phyloP scores from a whole-genome alignment of 495 filamentous ascomycete genomes.

The Tetracladium setigerum region DNA sequence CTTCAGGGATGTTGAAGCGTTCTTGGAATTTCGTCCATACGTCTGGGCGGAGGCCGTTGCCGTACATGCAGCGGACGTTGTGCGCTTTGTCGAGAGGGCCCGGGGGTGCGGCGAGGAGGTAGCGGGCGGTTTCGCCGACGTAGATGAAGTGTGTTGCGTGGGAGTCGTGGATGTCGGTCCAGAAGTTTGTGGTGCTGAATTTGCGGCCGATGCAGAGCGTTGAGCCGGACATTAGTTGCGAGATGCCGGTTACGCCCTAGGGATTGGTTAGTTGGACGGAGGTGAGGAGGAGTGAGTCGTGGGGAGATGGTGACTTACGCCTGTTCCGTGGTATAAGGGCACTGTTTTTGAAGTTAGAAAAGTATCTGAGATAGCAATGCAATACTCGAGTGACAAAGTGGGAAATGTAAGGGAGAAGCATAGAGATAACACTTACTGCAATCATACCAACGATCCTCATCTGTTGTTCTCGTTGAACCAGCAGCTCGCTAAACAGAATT shows the following conservation, averaged over 20 bases:
- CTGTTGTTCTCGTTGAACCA: constrained; percentile 35
- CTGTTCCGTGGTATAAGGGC: constrained; percentile 78
- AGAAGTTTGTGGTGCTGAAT: constrained; percentile 67
- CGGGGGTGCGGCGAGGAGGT: constrained; percentile 62
- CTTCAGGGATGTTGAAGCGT: constrained; percentile 50
- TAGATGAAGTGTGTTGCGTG: constrained; percentile 66
- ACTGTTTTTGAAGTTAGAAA: constrained; percentile 21
- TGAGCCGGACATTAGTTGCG: constrained; percentile 46
- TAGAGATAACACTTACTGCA: constrained; percentile 33
- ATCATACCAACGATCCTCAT: constrained; percentile 59
- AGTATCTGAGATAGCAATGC: too few relatives aligned
- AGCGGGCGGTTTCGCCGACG: constrained; percentile 75
- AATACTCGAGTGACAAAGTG: too few relatives aligned
- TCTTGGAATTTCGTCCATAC: constrained; percentile 65
- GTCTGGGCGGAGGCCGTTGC: constrained; percentile 72
- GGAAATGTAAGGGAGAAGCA: too few relatives aligned
- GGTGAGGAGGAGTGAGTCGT: too few relatives aligned
- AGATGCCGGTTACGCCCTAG: constrained; percentile 35
- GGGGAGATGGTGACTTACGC: constrained; percentile 13
- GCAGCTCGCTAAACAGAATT: constrained; percentile 29
- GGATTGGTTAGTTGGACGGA: too few relatives aligned
- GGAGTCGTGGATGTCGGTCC: constrained; percentile 64
- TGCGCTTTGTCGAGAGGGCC: constrained; percentile 58
- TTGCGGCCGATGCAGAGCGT: constrained; percentile 60
- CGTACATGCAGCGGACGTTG: constrained; percentile 58